Conservation (phyloP, 208 protist species). For the Trichomonas tenax region DNA sequence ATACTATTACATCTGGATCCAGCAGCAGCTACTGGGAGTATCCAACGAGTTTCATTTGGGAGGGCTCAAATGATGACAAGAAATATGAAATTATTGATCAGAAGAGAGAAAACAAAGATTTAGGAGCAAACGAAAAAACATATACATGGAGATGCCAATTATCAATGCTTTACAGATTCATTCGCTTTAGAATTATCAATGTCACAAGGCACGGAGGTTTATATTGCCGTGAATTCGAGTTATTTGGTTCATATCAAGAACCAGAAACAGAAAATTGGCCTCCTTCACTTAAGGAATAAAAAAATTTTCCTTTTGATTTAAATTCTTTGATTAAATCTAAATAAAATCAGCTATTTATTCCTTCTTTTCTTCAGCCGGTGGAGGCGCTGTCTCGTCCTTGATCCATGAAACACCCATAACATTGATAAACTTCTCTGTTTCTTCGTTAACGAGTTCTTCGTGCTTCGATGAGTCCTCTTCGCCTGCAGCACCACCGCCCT, state of each 20-base stretch:
- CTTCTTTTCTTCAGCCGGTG: background rate
- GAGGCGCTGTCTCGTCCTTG: background rate
- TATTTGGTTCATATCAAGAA: background rate
- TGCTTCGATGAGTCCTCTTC: background rate
- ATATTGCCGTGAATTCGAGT: background rate
- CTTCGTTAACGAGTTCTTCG: background rate
- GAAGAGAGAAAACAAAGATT: background rate
- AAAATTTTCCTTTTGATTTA: too few species aligned
- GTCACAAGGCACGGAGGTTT: background rate
- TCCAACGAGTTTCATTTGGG: background rate
- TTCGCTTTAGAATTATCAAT: background rate
- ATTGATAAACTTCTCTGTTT: background rate
- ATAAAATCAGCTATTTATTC: background rate
- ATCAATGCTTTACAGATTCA: background rate
- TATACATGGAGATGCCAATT: background rate
- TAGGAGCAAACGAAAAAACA: background rate
- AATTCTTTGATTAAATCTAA: too few species aligned
- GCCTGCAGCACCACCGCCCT: background rate
- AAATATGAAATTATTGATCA: background rate
- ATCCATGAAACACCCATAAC: conserved; percentile 2
- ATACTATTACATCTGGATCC: background rate
- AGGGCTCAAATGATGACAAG: background rate
- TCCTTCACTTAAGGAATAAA: background rate
- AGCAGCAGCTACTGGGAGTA: background rate
- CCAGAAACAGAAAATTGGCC: background rate